Percentiles rank a stretch among this genome's conserved stretches.
Conservation (phyloP, 2,329 filamentous ascomycete genomes). For the Neurospora sp. region DNA sequence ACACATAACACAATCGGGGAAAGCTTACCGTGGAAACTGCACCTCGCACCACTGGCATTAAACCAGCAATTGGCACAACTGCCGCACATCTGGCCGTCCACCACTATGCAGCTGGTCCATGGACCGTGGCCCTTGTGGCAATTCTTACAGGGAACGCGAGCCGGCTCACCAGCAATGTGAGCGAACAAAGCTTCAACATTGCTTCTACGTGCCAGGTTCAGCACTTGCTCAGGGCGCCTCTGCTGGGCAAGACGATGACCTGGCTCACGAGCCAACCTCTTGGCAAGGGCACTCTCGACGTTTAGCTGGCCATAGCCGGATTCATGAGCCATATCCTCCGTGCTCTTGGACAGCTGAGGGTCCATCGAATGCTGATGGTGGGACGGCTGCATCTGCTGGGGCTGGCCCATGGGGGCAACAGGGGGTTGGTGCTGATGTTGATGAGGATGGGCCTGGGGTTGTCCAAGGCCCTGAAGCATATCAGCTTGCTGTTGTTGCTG, state of each 20-base stretch:
- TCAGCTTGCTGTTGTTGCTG: conserved; percentile 23
- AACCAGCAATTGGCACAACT: conserved; percentile 57
- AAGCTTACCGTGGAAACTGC: conserved; percentile 48
- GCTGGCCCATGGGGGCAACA: conserved; percentile 3
- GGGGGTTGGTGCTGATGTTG: not conserved
- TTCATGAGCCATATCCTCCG: conserved; percentile 36
- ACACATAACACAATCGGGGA: not conserved
- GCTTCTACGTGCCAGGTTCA: conserved; percentile 48
- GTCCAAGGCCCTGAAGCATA: conserved; percentile 20
- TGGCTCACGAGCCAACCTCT: conserved; percentile 38
- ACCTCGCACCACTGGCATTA: conserved; percentile 49
- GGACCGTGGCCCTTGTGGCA: conserved; percentile 52
- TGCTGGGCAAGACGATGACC: conserved; percentile 42
- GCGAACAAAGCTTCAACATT: conserved; percentile 52
- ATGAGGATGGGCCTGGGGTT: conserved; percentile 7
- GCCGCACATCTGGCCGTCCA: conserved; percentile 50
- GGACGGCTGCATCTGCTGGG: conserved; percentile 5
- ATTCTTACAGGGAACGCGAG: conserved; percentile 45
- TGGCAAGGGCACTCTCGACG: conserved; percentile 46
- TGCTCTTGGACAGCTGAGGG: conserved; percentile 26
- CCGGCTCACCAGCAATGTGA: conserved; percentile 43
- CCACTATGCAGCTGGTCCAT: conserved; percentile 49
- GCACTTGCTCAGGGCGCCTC: conserved; percentile 41
- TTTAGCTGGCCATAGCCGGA: conserved; percentile 37
- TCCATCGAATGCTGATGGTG: conserved; percentile 13